Base-by-base conservation (phyloP, 2,329 filamentous ascomycete genomes). In the Tolypocladium album region DNA sequence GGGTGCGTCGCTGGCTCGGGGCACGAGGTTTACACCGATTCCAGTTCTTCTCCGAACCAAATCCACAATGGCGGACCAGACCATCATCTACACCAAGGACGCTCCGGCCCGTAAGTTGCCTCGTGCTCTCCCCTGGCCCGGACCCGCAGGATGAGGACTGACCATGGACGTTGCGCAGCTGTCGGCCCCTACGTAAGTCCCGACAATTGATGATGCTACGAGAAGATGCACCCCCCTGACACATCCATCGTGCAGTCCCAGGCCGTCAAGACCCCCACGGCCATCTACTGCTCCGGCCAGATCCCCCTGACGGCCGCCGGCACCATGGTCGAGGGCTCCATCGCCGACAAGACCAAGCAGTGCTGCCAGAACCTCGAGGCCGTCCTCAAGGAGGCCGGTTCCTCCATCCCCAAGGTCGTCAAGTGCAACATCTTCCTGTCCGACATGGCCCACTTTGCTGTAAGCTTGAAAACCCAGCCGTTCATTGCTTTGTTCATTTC, bases 351-450 rank as follows among this genome's bases (percentile, higher is more conserved):
- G 77, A 87, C 84, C 36, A 76, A 76, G 58, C 78, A 80, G 65
- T 85, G 82, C 75, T 80, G 90, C 74, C 79, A 88, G 75, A 96
- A 95, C 76, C 83, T 97, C 70, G 82, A 88, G 74, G 89, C 89
- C 52, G 90, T 97, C 60, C 85, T 97, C 58, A 83, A 86, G 62
- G 90, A 87, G 67, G 91, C 92, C 31, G 91, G 90, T 59, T 92
- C 89, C 27, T 84, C 82, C 58, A 82, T 97, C 61, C 76, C 84
- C 64, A 89, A 87, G 75, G 88, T 96, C 55, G 89, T 97, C 77
- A 96, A 97, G 83, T 89, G 92, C 68, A 90, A 87, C 72, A 88
- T 96, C 71, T 97, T 97, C 82, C 78, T 97, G 63, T 88, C 88
- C 57, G 89, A 95, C 75, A 97, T 97, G 93, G 84, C 82, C 64